Evolutionary conservation across 495 filamentous ascomycete species (phyloP).

Genomic region (Talaromyces adpressus): DNA sequence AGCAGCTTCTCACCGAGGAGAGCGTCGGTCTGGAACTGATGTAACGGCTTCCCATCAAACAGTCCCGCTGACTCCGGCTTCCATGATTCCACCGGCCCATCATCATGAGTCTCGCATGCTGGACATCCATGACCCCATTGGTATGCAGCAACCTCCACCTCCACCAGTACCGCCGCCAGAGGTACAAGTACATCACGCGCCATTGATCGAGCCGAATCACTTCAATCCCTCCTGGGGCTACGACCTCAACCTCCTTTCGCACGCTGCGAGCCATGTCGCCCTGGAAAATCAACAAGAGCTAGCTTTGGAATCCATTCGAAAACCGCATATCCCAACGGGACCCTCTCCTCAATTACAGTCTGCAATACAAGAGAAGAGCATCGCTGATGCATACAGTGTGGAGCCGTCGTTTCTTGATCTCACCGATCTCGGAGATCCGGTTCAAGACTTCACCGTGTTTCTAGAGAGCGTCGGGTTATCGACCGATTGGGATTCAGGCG

Average conservation of each 20-base stretch:
- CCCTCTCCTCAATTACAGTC: slow-evolving; percentile 27
- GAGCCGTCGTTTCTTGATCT: slow-evolving; percentile 42
- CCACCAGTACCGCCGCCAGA: slow-evolving; percentile 17
- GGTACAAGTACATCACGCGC: slow-evolving; percentile 6
- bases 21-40: slow-evolving; percentile 25
- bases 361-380: slow-evolving; percentile 30
- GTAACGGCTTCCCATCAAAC: slow-evolving; percentile 19
- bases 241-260: slow-evolving; percentile 41
- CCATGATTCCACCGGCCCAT: slow-evolving; percentile 29
- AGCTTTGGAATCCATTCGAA: slow-evolving; percentile 35
- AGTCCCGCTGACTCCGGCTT: slow-evolving; percentile 27
- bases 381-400: slow-evolving; percentile 40
- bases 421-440: slow-evolving; percentile 39
- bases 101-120: slow-evolving; percentile 42
- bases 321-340: slow-evolving; percentile 23
- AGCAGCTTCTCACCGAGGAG: slow-evolving; percentile 32
- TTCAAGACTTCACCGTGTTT: slow-evolving; percentile 45
- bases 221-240: slow-evolving; percentile 47
- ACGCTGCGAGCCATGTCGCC: slow-evolving; percentile 44
- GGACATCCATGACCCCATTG: slow-evolving; percentile 37
- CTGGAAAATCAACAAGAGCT: slow-evolving; percentile 39
- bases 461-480: slow-evolving; percentile 44
- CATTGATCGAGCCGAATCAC: slow-evolving; percentile 37
- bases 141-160: slow-evolving; percentile 28
- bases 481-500: slow-evolving; percentile 43